phyloP scores from a whole-genome alignment of 1,284 basidiomycete species.

The Athelia psychrophila region DNA sequence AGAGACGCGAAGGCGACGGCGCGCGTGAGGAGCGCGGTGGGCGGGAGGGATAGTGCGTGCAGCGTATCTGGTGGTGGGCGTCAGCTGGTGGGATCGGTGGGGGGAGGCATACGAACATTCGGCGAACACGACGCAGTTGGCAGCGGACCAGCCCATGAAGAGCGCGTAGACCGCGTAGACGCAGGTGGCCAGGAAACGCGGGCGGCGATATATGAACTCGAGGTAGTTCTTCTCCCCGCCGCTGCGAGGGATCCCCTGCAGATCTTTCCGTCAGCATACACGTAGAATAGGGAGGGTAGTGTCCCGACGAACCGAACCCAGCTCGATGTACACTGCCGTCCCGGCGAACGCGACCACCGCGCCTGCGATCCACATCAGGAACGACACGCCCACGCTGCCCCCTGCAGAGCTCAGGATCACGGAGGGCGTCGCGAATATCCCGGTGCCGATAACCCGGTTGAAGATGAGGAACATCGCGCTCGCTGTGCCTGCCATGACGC shows the following conservation, averaged over 20 bases:
- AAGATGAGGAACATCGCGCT: conserved; percentile 71
- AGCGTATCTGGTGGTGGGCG: conserved; percentile 42
- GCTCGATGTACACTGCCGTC: conserved; percentile 70
- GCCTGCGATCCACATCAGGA: conserved; percentile 72
- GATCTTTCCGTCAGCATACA: neutral
- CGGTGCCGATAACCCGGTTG: conserved; percentile 77
- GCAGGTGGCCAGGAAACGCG: conserved; percentile 60
- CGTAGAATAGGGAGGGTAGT: neutral
- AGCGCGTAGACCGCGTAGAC: conserved; percentile 58
- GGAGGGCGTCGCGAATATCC: conserved; percentile 75
- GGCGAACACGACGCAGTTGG: conserved; percentile 60
- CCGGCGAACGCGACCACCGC: conserved; percentile 60
- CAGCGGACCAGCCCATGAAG: conserved; percentile 54
- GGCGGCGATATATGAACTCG: conserved; percentile 65
- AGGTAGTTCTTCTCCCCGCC: conserved; percentile 80
- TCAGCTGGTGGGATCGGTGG: neutral
- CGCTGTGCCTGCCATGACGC: conserved; percentile 36
- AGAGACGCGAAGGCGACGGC: conserved; percentile 52
- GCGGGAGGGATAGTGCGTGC: conserved; percentile 42
- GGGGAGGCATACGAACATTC: conserved; percentile 47
- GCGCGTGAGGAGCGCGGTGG: conserved; percentile 45
- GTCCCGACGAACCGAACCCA: conserved; percentile 55
- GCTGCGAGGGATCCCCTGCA: conserved; percentile 62
- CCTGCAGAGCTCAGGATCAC: conserved; percentile 61
- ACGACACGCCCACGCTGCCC: conserved; percentile 61